Evolutionary conservation across 805 yeast species (phyloP).

Genomic region (Myxozyma neotropica): DNA sequence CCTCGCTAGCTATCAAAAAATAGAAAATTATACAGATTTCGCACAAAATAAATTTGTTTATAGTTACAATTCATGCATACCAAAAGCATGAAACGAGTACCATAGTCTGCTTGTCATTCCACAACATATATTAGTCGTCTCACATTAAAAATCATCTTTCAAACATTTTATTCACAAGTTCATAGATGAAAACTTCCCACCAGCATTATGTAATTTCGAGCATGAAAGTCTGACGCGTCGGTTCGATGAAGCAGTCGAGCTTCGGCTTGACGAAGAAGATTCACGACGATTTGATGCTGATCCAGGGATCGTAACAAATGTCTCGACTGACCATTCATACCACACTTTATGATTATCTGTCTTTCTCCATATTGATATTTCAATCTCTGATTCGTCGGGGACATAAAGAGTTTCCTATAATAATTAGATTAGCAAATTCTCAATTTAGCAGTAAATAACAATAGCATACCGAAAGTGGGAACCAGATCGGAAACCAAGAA

Average conservation of each 20-base stretch:
- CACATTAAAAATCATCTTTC: background rate
- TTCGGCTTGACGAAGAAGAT: conserved; percentile 21
- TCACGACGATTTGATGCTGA: conserved; percentile 17
- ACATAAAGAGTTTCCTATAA: conserved; percentile 40
- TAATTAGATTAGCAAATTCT: background rate
- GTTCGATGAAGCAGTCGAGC: conserved; percentile 15
- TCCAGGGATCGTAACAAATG: conserved; percentile 46
- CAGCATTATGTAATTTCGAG: conserved; percentile 39
- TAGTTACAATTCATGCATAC: too few species aligned
- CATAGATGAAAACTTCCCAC: conserved; percentile 38
- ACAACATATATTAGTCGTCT: background rate
- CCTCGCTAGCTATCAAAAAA: too few species aligned
- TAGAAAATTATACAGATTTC: too few species aligned
- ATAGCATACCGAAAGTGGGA: conserved; percentile 52
- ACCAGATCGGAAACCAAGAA: conserved; percentile 71
- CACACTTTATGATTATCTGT: conserved; percentile 51
- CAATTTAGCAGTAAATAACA: background rate
- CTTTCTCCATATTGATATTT: conserved; percentile 55
- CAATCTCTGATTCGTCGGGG: conserved; percentile 58
- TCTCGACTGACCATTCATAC: conserved; percentile 69
- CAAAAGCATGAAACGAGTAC: too few species aligned
- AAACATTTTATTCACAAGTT: conserved; percentile 8
- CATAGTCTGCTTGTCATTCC: background rate
- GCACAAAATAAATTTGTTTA: too few species aligned
- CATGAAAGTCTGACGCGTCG: conserved; percentile 37